Percentiles rank a stretch among this genome's conserved stretches.
These are phyloP conservation scores for Papilionanthe hybrid DNA, from an alignment of 116 monocot species.

Conservation along the genomic window DNA sequence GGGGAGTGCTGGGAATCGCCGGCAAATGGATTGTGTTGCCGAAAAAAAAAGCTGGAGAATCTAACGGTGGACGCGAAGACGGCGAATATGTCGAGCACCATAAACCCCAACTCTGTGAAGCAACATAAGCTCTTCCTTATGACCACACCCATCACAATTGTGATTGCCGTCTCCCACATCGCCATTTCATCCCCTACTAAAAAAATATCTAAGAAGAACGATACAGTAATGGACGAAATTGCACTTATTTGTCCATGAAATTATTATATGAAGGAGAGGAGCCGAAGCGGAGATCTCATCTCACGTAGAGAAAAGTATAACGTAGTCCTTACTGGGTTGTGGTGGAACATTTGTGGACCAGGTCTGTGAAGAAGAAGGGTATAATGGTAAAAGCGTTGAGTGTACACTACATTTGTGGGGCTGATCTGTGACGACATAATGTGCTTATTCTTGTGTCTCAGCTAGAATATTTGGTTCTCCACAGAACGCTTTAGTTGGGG, in stretches of 20 bases:
- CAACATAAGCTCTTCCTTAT: too few relatives aligned
- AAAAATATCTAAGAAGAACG: neutral
- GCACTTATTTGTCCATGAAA: too few relatives aligned
- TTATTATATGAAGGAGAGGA: too few relatives aligned
- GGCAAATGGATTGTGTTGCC: too few relatives aligned
- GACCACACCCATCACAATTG: too few relatives aligned
- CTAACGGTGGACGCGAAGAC: slow-evolving; percentile 16
- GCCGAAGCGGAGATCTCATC: too few relatives aligned
- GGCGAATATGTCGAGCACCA: slow-evolving; percentile 21
- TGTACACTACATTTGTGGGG: neutral
- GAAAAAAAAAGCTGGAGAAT: slow-evolving; percentile 14
- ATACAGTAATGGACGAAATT: neutral
- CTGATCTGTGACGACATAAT: neutral
- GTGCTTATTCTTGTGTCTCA: neutral
- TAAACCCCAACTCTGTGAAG: slow-evolving; percentile 16
- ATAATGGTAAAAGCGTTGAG: neutral
- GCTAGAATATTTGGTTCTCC: neutral
- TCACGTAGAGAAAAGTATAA: too few relatives aligned
- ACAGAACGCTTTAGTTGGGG: neutral
- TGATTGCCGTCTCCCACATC: too few relatives aligned
- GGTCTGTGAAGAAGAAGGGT: neutral
- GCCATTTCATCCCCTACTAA: neutral
- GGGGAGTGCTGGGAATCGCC: slow-evolving; percentile 2
- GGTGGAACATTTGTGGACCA: too few relatives aligned
- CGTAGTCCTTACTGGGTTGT: too few relatives aligned